Evolutionary conservation across 2,329 filamentous ascomycete genomes (phyloP).

Genomic region (Fusarium agapanthi): DNA sequence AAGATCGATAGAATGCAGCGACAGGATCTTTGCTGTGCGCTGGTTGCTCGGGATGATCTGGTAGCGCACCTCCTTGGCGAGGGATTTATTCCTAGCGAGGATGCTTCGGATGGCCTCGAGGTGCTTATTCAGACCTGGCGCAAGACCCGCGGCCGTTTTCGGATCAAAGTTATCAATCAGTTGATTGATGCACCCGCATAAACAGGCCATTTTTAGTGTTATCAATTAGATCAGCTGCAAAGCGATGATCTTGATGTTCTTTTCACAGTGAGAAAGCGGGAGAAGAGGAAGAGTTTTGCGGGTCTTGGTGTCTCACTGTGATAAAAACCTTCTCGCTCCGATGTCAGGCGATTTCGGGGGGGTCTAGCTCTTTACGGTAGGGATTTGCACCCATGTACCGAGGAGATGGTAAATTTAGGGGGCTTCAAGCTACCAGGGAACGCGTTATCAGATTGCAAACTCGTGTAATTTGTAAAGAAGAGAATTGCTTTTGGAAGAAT

Average conservation of each 20-base stretch:
- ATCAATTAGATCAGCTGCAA: neutral
- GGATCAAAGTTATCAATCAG: conserved; percentile 38
- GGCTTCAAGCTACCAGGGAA: neutral
- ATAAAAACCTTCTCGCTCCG: conserved; percentile 19
- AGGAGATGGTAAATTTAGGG: neutral
- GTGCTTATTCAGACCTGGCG: conserved; percentile 41
- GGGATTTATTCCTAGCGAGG: conserved; percentile 41
- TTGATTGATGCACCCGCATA: conserved; percentile 38
- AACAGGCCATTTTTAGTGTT: conserved; percentile 20
- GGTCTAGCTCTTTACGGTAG: neutral
- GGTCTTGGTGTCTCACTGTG: conserved; percentile 30
- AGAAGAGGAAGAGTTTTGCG: neutral
- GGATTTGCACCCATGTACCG: neutral
- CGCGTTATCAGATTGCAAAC: neutral
- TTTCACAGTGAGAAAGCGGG: conserved; percentile 26
- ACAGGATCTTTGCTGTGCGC: conserved; percentile 44
- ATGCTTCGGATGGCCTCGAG: conserved; percentile 38
- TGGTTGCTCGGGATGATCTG: conserved; percentile 44
- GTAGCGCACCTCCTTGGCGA: conserved; percentile 44
- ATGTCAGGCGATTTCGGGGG: neutral
- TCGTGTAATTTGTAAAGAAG: neutral
- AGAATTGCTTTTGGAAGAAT: too few species aligned
- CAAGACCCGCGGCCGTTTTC: conserved; percentile 29
- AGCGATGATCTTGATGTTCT: neutral
- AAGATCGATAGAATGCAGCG: conserved; percentile 29